phyloP scores from a whole-genome alignment of 805 yeast species.

The Tetrapisispora pingtungensis region DNA sequence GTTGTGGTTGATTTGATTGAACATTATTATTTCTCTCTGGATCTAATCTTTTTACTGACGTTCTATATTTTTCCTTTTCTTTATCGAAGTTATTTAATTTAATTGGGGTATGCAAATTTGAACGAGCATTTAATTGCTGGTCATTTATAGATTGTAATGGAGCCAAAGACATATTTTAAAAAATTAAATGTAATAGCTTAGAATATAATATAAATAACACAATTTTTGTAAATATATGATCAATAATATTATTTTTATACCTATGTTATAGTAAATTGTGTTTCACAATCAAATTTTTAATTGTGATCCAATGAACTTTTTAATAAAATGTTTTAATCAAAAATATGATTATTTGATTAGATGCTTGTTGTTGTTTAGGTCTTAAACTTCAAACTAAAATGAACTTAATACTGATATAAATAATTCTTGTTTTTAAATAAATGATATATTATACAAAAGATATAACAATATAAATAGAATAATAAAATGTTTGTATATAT shows the following conservation, averaged over 20 bases:
- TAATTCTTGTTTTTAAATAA: too few species aligned
- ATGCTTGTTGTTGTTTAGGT: background rate
- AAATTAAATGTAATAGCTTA: too few species aligned
- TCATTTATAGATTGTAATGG: constrained; percentile 29
- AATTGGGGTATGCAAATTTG: constrained; percentile 25
- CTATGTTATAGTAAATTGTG: too few species aligned
- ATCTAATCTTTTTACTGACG: constrained; percentile 7
- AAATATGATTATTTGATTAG: background rate
- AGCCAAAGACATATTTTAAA: constrained; percentile 23
- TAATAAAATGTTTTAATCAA: too few species aligned
- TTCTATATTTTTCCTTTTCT: constrained; percentile 7
- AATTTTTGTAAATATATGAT: too few species aligned
- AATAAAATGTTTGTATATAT: background rate
- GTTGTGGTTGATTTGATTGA: constrained; percentile 13
- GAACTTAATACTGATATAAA: too few species aligned
- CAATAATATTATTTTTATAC: too few species aligned
- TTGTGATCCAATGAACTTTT: too few species aligned
- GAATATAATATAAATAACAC: too few species aligned
- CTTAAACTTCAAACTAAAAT: too few species aligned
- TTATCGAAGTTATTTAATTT: constrained; percentile 8
- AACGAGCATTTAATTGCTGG: constrained; percentile 27
- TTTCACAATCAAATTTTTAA: too few species aligned
- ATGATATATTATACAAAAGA: background rate
- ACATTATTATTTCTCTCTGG: constrained; percentile 10
- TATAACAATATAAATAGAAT: background rate